Evolutionary conservation across 768 basidiomycete genomes (phyloP), one percentile per base, ranked within the genome.

Genomic region (Mycena venus): DNA sequence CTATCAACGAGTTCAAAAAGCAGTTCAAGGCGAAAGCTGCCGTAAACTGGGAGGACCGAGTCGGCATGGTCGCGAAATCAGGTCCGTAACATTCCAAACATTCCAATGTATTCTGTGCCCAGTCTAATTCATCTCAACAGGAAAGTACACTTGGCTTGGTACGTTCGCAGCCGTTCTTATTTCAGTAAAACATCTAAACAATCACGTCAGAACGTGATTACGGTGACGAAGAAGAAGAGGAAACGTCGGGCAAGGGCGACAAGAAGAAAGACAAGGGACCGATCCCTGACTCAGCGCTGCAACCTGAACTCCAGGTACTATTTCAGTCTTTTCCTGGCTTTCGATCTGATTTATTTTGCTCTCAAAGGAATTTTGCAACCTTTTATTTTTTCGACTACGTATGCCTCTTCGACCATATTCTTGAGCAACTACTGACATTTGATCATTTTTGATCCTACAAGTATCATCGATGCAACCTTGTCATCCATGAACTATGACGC

Each of bases 401-500:
- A 61, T 49, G 23, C 11, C 25, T 32, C 23, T 27, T 53, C 36
- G 10, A 27, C 31, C 4, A 36, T 49, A 19, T 62, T 19, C 69
- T 47, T 42, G 9, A n/a, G 14, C 29, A 27, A 15, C 60, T 9
- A 23, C 70, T 75, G 63, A 70, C 49, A 49, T 15, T 29, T 36
- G n/a, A n/a, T 32, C 29, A n/a, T 23, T 21, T 15, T 29, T 36
- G n/a, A n/a, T 32, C 29, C 19, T 23, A 17, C 70, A 65, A 91
- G 90, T 29, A 77, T 91, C 70, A 89, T 91, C 27, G 86, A 89
- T 59, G 90, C 89, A 0, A 85, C 86, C 51, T 80, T 92, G 78
- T 88, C 89, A 19, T 88, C 89, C 7, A 91, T 92, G 90, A 91
- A 92, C 74, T 92, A 92, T 73, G 91, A 92, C 77, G 91, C 91